Base-by-base conservation (phyloP, 2,329 filamentous ascomycete genomes). In the Pseudogymnoascus sp. region DNA sequence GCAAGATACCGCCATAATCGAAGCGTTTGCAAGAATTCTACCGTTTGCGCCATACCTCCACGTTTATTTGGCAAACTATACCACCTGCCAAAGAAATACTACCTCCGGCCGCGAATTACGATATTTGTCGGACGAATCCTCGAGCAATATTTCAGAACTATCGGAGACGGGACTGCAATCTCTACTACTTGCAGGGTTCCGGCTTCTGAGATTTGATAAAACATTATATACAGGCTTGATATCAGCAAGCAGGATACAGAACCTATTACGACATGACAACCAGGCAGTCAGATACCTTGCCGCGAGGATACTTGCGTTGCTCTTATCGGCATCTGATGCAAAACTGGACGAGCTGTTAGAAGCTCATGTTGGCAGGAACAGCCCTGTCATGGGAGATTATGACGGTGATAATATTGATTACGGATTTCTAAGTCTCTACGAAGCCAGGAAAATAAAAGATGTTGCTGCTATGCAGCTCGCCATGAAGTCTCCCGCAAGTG, bases 21-120 rank as follows among this genome's bases (percentile, higher is more conserved):
- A 87, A 62, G 88, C 90, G 33, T 89, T 96, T 76, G 88, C 90
- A 64, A 84, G 89, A 70, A 81, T 96, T 65, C 74, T 97, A 68
- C 90, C 91, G 15, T 87, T 94, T 78, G 89, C 90, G 67, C 89
- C 91, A 59, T 85, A 93, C 71, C 80, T 97, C 44, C 85, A 87
- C 61, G 83, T 86, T 64, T 90, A 92, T 73, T 82, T 91, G 65
- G 83, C 87, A 74, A 78, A 79, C 70, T 72, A 74, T 64, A 67
- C 76, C 13, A 60, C 42, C 36, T 69, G 65, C 66, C 66, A 68
- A 74, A 64, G 71, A 73, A 62, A 64, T 29, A 27, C 62, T 66
- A 31, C 66, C 65, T 71, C 35, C 12, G 31, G 39, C 58, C n/a
- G 44, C 65, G 2, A 64, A 17, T 15, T 71, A 65, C 27, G 65